Evolutionary conservation across 768 basidiomycete species (phyloP), one percentile per base, ranked within the genome.

Genomic region (Mycena galopus): DNA sequence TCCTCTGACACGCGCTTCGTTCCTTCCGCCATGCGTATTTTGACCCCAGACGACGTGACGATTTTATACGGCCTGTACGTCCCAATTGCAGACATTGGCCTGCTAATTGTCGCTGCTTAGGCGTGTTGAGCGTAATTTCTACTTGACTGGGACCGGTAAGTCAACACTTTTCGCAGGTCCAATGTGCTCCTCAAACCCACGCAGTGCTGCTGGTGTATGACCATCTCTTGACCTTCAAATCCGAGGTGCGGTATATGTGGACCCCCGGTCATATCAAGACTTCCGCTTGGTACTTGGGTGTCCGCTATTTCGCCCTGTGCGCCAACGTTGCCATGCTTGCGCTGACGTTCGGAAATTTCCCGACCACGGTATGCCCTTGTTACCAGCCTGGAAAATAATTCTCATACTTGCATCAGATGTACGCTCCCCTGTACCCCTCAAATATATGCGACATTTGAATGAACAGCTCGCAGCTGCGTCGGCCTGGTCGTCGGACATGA

Each of bases 261-360:
- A 35, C 58, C 35, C 33, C 58, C 37, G 35, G 37, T 4, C 37
- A 35, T 25, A 39, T 59, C 58, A 59, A 35, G 33, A n/a, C 58
- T 59, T 21, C 39, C 58, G 33, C 58, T 35, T 59, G 58, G 33
- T 59, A 59, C 58, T 59, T 35, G 11, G 35, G 37, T 59, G 35
- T 59, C 58, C 58, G 58, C 19, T 59, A 59, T 59, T 59, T 59
- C 58, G 58, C 35, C 39, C 58, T 59, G 39, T 59, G 58, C 58
- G 35, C 58, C 58, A 59, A 59, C 58, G 35, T 59, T 33, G 58
- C 58, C 58, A 59, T 59, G 58, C 25, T 59, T 35, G 35, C 58
- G 35, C 58, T 59, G 37, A 35, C 58, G 3, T 59, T 59, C 58
- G 58, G 58, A 59, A 59, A 59, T 59, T 37, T 59, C 23, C 39